A percentile compares a stretch with the other conserved stretches of the same genome.
Evolutionary conservation across 2,329 filamentous ascomycete genomes (phyloP).

Genomic region (Teratosphaeria nubilosa): DNA sequence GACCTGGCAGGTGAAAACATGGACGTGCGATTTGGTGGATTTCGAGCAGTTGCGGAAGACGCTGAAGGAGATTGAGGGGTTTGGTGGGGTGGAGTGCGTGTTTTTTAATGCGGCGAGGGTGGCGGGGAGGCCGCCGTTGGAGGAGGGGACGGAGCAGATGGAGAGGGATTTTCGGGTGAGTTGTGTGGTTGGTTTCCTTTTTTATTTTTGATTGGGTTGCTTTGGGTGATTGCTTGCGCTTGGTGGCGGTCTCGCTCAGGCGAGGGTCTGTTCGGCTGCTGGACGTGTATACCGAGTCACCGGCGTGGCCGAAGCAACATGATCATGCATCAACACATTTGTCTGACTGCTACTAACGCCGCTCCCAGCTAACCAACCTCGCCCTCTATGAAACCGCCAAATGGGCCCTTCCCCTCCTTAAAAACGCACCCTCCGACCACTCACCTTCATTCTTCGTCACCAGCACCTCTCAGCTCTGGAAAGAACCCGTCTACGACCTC

Average conservation of each 20-base stretch:
- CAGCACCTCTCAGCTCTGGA: constrained; percentile 36
- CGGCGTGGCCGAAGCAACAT: no score
- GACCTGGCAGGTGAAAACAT: constrained; percentile 33
- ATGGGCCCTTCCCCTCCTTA: constrained; percentile 37
- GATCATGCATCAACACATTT: no score
- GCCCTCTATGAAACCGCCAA: constrained; percentile 40
- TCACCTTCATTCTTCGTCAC: constrained; percentile 42
- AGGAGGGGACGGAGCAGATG: constrained; percentile 35
- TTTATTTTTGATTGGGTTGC: no score
- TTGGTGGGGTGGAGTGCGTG: constrained; percentile 37
- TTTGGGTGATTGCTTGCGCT: no score
- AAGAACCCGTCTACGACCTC: constrained; percentile 36
- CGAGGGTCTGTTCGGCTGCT: no score
- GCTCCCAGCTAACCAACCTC: constrained; percentile 35
- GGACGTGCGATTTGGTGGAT: constrained; percentile 37
- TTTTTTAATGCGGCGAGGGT: constrained; percentile 46
- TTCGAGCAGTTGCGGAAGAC: constrained; percentile 27
- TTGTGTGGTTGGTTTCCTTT: no score
- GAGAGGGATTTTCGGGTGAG: constrained; percentile 41
- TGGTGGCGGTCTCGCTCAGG: no score
- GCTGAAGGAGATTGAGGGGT: constrained; percentile 34
- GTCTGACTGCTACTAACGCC: neutral
- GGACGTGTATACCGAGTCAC: no score
- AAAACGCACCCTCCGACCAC: constrained; percentile 24
- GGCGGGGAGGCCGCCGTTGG: constrained; percentile 32